Base-by-base conservation (phyloP, 2,329 filamentous ascomycete species). In the Calonectria montana region DNA sequence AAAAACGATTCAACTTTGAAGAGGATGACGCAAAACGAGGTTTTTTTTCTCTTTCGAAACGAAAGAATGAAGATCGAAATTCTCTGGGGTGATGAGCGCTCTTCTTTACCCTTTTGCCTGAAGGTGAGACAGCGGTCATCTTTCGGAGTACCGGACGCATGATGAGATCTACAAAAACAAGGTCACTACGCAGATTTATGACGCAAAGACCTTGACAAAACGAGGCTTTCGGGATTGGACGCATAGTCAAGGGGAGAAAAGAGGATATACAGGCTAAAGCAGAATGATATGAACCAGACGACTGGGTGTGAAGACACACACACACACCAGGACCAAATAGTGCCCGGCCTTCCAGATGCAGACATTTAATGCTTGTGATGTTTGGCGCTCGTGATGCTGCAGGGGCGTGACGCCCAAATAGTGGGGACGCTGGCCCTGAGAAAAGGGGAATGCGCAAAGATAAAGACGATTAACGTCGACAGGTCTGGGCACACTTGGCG, bases 401-500 rank as follows among this genome's bases (percentile, higher is more conserved):
- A 45, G 53, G 41, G 65, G 57, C 23, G 43, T 62, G 55, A 62
- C 50, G 39, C 61, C 67, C 48, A 48, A 35, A 69, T 27, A 65
- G 67, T 62, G 67, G 59, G 31, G 37, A 35, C 25, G 1, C 15
- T 15, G n/a, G 35, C 23, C 23, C 47, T 7, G 29, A 39, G 39
- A 55, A 64, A 23, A 29, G 55, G 48, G 39, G 50, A 37, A 57
- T 23, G 39, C 50, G 55, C 65, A 21, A 18, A 25, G 53, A n/a
- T 18, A 64, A 47, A 41, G 23, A 53, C 16, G 35, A 59, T 41
- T 31, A 48, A 45, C 29, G 16, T 37, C n/a, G 7, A 37, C 48
- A 29, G 37, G 21, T 41, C 31, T 47, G 48, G 41, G 62, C 43
- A 50, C 47, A 59, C 77, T 78, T 77, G 75, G 77, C 76, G 74